A percentile compares a stretch with the other conserved stretches of the same genome.
These are phyloP conservation scores for Barnettozyma populi DNA, from an alignment of 805 yeast genomes.

Conservation along the genomic window DNA sequence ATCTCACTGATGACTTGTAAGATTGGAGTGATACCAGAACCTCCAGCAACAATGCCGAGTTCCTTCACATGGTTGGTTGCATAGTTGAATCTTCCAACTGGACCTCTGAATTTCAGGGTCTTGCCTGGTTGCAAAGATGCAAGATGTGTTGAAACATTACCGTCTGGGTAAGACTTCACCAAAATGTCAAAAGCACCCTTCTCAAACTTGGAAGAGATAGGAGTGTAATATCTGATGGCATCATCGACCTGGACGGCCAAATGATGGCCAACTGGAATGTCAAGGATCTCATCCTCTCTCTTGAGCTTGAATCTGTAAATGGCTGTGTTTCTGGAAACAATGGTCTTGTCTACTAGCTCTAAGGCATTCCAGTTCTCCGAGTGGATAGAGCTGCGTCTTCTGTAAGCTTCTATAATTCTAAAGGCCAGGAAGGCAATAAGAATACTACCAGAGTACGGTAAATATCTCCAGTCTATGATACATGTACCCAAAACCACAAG, in stretches of 20 bases:
- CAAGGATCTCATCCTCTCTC: constrained; percentile 54
- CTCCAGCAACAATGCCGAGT: constrained; percentile 73
- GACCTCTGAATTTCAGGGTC: constrained; percentile 68
- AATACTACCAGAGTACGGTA: constrained; percentile 38
- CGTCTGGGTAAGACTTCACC: constrained; percentile 70
- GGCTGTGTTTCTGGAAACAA: constrained; percentile 65
- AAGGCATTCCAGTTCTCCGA: constrained; percentile 53
- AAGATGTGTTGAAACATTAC: constrained; percentile 61
- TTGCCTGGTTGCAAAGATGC: constrained; percentile 62
- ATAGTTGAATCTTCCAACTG: constrained; percentile 69
- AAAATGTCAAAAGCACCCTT: constrained; percentile 70
- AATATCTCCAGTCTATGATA: constrained; percentile 44
- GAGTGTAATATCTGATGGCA: constrained; percentile 63
- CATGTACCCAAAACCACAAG: constrained; percentile 56
- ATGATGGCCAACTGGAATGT: constrained; percentile 72
- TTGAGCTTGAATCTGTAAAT: constrained; percentile 65
- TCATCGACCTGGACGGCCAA: constrained; percentile 49
- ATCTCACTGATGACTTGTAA: constrained; percentile 70
- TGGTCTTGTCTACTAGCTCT: constrained; percentile 69
- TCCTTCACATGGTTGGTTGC: constrained; percentile 53
- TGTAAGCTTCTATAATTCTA: constrained; percentile 33
- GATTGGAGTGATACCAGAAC: constrained; percentile 88
- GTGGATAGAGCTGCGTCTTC: constrained; percentile 40
- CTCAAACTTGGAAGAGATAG: constrained; percentile 66
- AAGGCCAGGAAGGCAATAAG: constrained; percentile 34